Percentiles rank a stretch among this genome's conserved stretches.
Evolutionary conservation across 139 green algal species (phyloP).

Genomic region (Edaphochlamys debaryana): DNA sequence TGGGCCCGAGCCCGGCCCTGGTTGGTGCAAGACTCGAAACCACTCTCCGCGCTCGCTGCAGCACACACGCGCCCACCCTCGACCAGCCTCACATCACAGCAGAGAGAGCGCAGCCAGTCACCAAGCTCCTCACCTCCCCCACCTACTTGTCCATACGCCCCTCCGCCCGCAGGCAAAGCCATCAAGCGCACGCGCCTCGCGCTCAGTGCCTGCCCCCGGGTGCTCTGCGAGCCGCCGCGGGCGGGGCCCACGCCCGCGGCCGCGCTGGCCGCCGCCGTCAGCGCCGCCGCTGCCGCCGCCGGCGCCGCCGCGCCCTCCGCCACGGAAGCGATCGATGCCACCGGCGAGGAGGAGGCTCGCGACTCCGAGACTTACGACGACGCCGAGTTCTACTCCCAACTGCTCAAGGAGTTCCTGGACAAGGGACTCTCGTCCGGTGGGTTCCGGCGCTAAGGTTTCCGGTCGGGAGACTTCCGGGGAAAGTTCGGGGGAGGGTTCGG

Average conservation of each 20-base stretch:
- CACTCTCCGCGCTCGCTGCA: no score
- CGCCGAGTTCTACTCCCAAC: constrained; percentile 90
- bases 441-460: not conserved
- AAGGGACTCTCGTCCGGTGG: constrained; percentile 27
- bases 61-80: no score
- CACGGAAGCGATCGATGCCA: not conserved
- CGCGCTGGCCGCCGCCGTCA: not conserved
- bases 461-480: no score
- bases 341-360: constrained; percentile 16
- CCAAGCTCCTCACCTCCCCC: no score
- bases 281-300: not conserved
- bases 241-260: not conserved
- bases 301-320: not conserved
- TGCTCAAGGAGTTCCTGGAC: constrained; percentile 93
- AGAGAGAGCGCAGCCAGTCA: no score
- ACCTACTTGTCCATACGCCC: no score
- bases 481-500: no score
- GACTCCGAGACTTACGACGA: constrained; percentile 92
- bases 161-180: constrained; percentile 41
- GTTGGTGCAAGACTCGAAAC: no score
- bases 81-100: no score
- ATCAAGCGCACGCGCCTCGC: constrained; percentile 66
- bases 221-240: constrained; percentile 37
- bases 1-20: no score
- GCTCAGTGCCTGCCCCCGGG: constrained; percentile 39